phyloP scores from a whole-genome alignment of 73 alveolate genomes.

The Blepharisma japonicum region DNA sequence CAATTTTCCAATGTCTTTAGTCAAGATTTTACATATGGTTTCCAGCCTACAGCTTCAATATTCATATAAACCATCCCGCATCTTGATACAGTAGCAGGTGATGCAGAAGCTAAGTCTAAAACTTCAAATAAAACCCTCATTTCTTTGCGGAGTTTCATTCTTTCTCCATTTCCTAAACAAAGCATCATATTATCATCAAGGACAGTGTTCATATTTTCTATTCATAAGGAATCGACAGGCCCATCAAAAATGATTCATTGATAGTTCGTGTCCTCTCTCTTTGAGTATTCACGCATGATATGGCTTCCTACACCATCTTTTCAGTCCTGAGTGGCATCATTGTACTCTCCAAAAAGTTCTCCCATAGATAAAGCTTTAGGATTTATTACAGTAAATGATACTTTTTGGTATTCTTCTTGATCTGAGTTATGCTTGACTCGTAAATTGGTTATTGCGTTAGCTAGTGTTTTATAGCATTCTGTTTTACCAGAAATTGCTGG shows the following conservation, averaged over 20 bases:
- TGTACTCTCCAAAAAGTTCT: constrained; percentile 94
- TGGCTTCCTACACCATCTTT: constrained; percentile 92
- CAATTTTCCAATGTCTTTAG: constrained; percentile 50
- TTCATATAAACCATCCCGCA: constrained; percentile 98
- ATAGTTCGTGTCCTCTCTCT: constrained; percentile 81
- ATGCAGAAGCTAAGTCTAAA: constrained; percentile 92
- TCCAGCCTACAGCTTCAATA: constrained; percentile 97
- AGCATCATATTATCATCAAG: constrained; percentile 97
- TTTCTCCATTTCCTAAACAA: constrained; percentile 95
- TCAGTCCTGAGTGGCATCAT: constrained; percentile 88
- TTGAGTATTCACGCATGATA: constrained; percentile 86
- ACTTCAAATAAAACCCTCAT: constrained; percentile 97
- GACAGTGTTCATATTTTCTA: constrained; percentile 99
- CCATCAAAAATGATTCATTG: constrained; percentile 98
- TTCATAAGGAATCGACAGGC: constrained; percentile 99
- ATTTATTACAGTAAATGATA: constrained; percentile 74
- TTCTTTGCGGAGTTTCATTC: constrained; percentile 87
- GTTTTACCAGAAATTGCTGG: constrained; percentile 92
- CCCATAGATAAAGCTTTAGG: constrained; percentile 97
- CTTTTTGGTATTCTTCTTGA: constrained; percentile 78
- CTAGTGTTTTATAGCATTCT: constrained; percentile 67
- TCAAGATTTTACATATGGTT: constrained; percentile 92
- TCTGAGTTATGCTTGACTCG: constrained; percentile 60
- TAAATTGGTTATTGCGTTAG: constrained; percentile 36
- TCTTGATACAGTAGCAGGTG: constrained; percentile 98